Conservation (phyloP, 495 filamentous ascomycete species). For the Sporormia fimetaria region DNA sequence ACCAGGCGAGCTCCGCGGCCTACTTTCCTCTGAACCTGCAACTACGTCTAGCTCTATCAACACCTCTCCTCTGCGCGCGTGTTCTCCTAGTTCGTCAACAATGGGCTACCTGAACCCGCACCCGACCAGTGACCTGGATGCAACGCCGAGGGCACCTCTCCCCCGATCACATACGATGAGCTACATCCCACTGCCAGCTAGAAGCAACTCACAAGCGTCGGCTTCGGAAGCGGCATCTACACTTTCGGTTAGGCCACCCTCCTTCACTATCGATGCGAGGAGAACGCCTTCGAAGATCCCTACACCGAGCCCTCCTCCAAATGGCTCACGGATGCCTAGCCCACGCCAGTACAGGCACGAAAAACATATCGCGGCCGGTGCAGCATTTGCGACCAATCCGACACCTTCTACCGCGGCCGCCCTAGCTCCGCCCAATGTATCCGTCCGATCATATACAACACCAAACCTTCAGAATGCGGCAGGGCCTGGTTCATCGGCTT, state of each 20-base stretch:
- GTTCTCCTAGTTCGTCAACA: too few relatives aligned
- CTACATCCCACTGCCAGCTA: constrained; percentile 13
- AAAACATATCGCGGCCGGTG: constrained; percentile 15
- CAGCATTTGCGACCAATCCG: constrained; percentile 14
- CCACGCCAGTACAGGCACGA: constrained; percentile 4
- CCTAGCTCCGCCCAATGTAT: constrained; percentile 6
- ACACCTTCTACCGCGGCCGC: too few relatives aligned
- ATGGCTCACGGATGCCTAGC: constrained; percentile 1
- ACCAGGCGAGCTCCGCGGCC: background rate
- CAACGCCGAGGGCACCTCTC: constrained; percentile 12
- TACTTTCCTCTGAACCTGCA: background rate
- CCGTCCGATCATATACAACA: constrained; percentile 20
- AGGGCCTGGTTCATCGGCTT: too few relatives aligned
- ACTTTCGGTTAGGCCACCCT: background rate
- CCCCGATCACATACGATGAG: constrained; percentile 21
- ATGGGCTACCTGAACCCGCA: background rate
- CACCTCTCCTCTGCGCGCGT: too few relatives aligned
- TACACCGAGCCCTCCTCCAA: constrained; percentile 4
- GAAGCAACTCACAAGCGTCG: constrained; percentile 3
- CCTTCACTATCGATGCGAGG: background rate
- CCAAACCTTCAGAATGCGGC: constrained; percentile 10
- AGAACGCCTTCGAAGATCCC: constrained; percentile 11
- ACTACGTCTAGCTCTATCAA: background rate
- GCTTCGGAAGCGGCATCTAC: background rate
- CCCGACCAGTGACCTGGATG: constrained; percentile 4